These are phyloP conservation scores for Penicillium pulvis DNA, from an alignment of 495 filamentous ascomycete species.

Conservation along the genomic window DNA sequence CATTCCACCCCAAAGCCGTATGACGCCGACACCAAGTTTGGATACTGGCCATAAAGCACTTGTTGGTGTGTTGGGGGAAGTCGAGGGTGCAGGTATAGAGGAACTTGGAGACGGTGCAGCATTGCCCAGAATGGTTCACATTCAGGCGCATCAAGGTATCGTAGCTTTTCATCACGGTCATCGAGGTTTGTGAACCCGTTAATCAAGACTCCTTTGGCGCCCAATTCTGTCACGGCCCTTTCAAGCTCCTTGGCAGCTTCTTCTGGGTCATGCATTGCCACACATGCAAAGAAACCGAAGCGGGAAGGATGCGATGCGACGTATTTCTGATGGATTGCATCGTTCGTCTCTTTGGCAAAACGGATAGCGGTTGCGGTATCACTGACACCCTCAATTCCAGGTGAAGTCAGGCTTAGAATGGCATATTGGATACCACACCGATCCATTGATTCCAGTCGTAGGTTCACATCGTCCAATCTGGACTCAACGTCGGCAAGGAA, in stretches of 20 bases:
- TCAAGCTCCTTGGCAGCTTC: conserved; percentile 9
- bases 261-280: conserved; percentile 12
- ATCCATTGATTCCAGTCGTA: neutral
- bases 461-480: neutral
- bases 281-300: conserved; percentile 4
- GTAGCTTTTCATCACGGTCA: neutral
- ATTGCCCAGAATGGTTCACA: neutral
- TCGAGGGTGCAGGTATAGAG: neutral
- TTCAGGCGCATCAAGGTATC: neutral
- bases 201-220: neutral
- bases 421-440: neutral
- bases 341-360: neutral
- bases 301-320: neutral
- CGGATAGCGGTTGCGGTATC: neutral
- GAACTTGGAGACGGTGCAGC: neutral
- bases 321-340: neutral
- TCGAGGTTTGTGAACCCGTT: neutral
- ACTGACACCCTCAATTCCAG: neutral
- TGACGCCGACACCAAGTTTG: neutral
- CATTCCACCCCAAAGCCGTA: neutral
- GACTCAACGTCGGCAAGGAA: neutral
- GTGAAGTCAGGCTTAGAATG: neutral
- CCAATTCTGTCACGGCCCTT: neutral
- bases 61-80: neutral
- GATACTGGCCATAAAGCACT: neutral